Evolutionary conservation across 2,329 filamentous ascomycete genomes (phyloP), one percentile per base, ranked within the genome.

Genomic region (Penicillium sp.): DNA sequence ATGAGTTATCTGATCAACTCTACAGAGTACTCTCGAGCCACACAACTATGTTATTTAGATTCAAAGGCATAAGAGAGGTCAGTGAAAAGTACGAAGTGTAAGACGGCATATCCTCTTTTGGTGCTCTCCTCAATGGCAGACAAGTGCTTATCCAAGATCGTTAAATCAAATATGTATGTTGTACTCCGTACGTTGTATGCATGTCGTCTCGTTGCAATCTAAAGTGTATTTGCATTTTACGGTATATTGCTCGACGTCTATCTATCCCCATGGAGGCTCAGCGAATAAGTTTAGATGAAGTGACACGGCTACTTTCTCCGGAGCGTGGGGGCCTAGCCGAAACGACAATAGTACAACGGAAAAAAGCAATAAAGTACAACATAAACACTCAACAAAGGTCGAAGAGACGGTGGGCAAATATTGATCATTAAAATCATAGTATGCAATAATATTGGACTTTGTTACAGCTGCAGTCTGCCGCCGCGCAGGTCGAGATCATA

Each of bases 401-500:
- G 23, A 43, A 50, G 39, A 44, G 30, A 43, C 51, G 46, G 46
- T 43, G 45, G 51, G 16, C 23, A 10, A 30, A 40, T 23, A 38
- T 4, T 18, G 11, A 29, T 30, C 18, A 11, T 13, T 4, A 39
- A 52, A 34, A 27, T 23, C 23, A 40, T 10, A 40, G n/a, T 39
- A 2, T 26, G 5, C 27, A 11, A 43, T 38, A 23, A 49, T 26
- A 39, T 50, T 49, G 51, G 51, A 39, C 40, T 40, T 44, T 26
- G 39, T 13, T 50, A 53, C 51, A 53, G 32, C 23, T 53, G 40
- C 45, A 49, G 19, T 16, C 11, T 30, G 29, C 30, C 23, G 26
- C 32, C 39, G 23, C 16, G 13, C 32, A 38, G 26, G 26, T 23
- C 44, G 40, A 40, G 39, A 27, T 34, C 16, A 11, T 49, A 23